phyloP scores from a whole-genome alignment of 2,329 filamentous ascomycete species.

The Metarhizium rileyi region DNA sequence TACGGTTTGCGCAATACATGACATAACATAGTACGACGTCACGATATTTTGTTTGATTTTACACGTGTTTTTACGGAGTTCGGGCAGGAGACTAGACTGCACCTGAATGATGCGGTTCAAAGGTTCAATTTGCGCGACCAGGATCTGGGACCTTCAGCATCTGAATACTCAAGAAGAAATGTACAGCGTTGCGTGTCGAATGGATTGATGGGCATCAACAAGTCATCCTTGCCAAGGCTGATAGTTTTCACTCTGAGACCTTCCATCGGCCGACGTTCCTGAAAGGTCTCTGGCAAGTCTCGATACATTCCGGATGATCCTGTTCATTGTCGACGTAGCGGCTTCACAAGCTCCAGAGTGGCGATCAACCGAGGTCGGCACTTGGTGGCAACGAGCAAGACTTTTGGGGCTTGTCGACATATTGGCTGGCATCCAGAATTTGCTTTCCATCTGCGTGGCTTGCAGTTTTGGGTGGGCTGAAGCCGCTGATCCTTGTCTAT shows the following conservation, averaged over 20 bases:
- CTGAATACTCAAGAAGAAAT: background rate
- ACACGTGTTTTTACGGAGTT: background rate
- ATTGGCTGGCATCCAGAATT: background rate
- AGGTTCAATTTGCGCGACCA: background rate
- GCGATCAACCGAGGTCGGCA: background rate
- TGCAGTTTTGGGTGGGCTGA: background rate
- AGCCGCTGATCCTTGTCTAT: slow-evolving; percentile 1
- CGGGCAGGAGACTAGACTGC: background rate
- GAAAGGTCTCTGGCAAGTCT: too few species aligned
- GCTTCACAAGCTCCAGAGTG: background rate
- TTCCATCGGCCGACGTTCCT: too few species aligned
- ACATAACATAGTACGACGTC: background rate
- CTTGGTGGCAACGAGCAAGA: background rate
- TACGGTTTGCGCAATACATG: background rate
- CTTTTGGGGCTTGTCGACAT: background rate
- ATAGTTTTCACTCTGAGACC: too few species aligned
- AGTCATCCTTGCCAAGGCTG: background rate
- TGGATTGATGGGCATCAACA: background rate
- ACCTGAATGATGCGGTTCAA: background rate
- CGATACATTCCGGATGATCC: background rate
- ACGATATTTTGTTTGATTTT: background rate
- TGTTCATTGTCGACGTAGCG: background rate
- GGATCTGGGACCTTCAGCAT: background rate
- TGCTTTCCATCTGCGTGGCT: background rate
- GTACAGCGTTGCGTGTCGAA: background rate